phyloP scores from a whole-genome alignment of 1,284 basidiomycete genomes.

The Rhizoctonia solani region DNA sequence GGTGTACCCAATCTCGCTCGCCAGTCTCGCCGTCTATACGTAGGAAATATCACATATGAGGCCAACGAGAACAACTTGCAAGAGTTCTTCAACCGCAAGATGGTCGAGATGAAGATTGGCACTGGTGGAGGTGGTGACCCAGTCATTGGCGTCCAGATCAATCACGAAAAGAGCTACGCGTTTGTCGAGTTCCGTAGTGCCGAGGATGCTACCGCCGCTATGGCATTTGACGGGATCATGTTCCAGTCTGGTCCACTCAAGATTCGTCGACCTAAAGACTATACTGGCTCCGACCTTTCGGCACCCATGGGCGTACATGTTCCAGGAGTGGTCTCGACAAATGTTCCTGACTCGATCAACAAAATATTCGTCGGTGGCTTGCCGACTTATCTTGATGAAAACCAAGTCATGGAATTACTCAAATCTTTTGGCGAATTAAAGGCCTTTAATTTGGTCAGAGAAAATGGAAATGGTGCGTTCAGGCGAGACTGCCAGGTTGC shows the following conservation, averaged over 20 bases:
- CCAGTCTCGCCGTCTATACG: constrained; percentile 92
- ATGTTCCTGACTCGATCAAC: constrained; percentile 95
- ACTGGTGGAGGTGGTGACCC: constrained; percentile 86
- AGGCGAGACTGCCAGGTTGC: constrained; percentile 63
- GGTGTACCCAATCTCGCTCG: constrained; percentile 84
- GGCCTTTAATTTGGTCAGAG: constrained; percentile 97
- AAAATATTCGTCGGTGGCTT: constrained; percentile 98
- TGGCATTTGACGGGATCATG: constrained; percentile 96
- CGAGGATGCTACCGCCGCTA: constrained; percentile 93
- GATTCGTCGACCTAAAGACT: constrained; percentile 96
- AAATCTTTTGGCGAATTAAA: constrained; percentile 97
- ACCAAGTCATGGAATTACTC: constrained; percentile 96
- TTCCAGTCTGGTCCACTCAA: constrained; percentile 91
- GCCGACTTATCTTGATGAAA: constrained; percentile 93
- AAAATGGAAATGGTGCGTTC: constrained; percentile 85
- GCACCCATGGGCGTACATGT: constrained; percentile 72
- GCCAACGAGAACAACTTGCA: constrained; percentile 89
- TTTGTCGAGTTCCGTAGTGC: constrained; percentile 98
- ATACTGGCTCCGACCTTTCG: constrained; percentile 72
- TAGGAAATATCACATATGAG: constrained; percentile 91
- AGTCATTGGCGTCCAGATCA: constrained; percentile 90
- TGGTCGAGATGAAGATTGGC: constrained; percentile 87
- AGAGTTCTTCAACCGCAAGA: constrained; percentile 94
- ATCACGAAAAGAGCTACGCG: constrained; percentile 97
- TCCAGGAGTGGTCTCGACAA: constrained; percentile 93